Conservation (phyloP, 192 early-diverging fungal species). For the Podila verticillata region DNA sequence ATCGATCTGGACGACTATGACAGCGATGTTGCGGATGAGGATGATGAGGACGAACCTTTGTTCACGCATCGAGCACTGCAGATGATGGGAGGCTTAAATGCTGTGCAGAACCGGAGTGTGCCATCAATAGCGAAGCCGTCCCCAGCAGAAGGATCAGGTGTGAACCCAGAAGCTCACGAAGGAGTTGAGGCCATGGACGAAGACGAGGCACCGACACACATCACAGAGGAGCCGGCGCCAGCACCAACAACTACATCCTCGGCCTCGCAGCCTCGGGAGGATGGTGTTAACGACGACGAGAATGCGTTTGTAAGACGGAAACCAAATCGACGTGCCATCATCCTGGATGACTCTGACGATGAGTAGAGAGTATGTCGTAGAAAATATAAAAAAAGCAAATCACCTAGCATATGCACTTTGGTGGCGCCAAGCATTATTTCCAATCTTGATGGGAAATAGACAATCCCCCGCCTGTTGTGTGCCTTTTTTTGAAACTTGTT, state of each 20-base stretch:
- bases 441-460: too few species aligned
- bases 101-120: neutral
- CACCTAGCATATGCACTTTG: too few species aligned
- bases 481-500: too few species aligned
- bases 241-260: neutral
- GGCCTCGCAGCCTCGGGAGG: neutral
- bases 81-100: conserved; percentile 25
- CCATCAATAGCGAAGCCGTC: neutral
- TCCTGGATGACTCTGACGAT: conserved; percentile 35
- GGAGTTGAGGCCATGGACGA: neutral
- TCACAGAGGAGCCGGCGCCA: neutral
- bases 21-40: conserved; percentile 17
- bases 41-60: conserved; percentile 39
- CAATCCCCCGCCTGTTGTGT: too few species aligned
- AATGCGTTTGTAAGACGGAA: conserved; percentile 4
- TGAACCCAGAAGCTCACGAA: neutral
- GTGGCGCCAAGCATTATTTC: too few species aligned
- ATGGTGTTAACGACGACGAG: conserved; percentile 13
- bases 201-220: neutral
- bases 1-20: conserved; percentile 20
- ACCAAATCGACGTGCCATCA: conserved; percentile 11
- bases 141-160: neutral
- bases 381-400: too few species aligned
- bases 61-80: conserved; percentile 42
- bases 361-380: conserved; percentile 3